These are phyloP conservation scores for Irpex lacteus DNA, from an alignment of 1,284 basidiomycete species.

Conservation along the genomic window DNA sequence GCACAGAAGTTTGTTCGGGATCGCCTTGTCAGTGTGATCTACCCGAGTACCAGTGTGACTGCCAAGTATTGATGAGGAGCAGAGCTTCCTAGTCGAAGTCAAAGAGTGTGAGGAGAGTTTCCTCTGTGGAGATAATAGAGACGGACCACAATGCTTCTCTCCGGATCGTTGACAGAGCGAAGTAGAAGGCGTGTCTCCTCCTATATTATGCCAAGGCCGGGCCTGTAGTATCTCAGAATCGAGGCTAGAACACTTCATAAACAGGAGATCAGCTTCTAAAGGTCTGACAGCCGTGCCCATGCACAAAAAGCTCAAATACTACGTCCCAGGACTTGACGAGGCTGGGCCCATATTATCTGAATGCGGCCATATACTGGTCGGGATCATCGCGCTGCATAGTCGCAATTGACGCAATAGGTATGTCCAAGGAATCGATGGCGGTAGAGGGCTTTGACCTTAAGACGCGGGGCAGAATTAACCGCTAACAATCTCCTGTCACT, in stretches of 20 bases:
- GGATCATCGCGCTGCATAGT: no score
- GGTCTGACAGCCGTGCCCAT: background rate
- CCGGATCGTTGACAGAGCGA: background rate
- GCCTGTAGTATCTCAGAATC: background rate
- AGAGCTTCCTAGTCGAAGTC: background rate
- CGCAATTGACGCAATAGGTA: background rate
- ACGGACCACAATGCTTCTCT: background rate
- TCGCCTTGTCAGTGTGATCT: background rate
- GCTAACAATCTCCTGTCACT: background rate
- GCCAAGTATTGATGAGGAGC: background rate
- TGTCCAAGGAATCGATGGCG: background rate
- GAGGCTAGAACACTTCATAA: background rate
- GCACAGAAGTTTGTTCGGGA: background rate
- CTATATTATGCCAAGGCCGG: background rate
- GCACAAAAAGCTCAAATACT: no score
- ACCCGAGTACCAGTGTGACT: background rate
- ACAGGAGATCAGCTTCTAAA: background rate
- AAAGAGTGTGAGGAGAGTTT: background rate
- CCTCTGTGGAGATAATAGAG: background rate
- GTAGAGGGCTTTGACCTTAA: background rate
- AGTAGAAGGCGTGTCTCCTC: background rate
- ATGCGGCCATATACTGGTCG: no score
- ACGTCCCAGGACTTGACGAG: no score
- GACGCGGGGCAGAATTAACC: background rate
- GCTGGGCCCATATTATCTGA: no score